Evolutionary conservation across 2,329 filamentous ascomycete species (phyloP).

Genomic region (Fusarium euwallaceae): DNA sequence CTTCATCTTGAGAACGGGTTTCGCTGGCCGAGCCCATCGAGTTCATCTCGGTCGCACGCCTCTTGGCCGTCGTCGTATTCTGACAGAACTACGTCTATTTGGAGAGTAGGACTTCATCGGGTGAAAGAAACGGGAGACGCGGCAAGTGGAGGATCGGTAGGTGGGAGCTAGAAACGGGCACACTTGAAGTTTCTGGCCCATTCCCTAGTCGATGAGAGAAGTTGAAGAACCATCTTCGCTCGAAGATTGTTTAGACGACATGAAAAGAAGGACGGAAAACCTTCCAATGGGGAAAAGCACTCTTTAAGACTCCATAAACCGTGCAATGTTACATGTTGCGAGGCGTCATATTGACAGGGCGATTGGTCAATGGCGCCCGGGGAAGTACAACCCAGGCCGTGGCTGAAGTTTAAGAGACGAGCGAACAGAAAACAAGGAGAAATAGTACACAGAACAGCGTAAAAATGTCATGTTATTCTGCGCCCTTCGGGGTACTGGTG

Average conservation of each 20-base stretch:
- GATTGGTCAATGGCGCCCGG: slow-evolving; percentile 35
- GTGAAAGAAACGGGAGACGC: neutral
- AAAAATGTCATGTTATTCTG: neutral
- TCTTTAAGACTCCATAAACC: neutral
- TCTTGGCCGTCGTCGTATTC: slow-evolving; percentile 18
- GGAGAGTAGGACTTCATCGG: neutral
- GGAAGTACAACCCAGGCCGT: slow-evolving; percentile 1
- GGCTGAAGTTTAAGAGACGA: neutral
- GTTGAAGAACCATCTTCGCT: neutral
- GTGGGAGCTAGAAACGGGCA: neutral
- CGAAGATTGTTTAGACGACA: neutral
- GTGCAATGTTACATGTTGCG: slow-evolving; percentile 11
- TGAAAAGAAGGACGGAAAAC: neutral
- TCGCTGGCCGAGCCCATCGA: slow-evolving; percentile 30
- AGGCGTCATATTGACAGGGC: slow-evolving; percentile 20
- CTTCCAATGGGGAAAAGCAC: neutral
- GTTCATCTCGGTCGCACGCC: slow-evolving; percentile 30
- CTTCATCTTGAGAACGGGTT: slow-evolving; percentile 30
- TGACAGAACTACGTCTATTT: slow-evolving; percentile 31
- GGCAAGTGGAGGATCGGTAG: neutral
- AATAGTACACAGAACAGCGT: neutral
- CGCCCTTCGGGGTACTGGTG: neutral
- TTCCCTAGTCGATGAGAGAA: neutral
- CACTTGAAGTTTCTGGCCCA: neutral
- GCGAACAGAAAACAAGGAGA: neutral